phyloP scores from a whole-genome alignment of 768 basidiomycete genomes.

The Fibroporia radiculosa region DNA sequence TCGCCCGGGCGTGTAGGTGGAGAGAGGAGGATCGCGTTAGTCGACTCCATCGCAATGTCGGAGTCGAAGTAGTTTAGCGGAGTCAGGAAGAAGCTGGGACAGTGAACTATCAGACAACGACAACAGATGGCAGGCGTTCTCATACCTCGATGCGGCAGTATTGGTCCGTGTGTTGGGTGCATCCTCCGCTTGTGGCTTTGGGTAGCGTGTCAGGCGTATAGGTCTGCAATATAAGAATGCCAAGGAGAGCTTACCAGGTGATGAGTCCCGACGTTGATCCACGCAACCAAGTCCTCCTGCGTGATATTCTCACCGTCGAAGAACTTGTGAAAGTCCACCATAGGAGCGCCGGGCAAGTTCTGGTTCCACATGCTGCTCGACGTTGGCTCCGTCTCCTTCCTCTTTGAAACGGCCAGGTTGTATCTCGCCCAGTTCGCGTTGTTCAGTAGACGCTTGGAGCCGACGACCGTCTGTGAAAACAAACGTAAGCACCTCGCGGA shows the following conservation, averaged over 20 bases:
- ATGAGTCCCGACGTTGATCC: slow-evolving; percentile 63
- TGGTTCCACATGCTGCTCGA: slow-evolving; percentile 57
- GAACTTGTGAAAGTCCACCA: slow-evolving; percentile 53
- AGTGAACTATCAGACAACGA: background rate
- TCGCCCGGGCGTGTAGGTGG: slow-evolving; percentile 30
- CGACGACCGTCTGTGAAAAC: slow-evolving; percentile 40
- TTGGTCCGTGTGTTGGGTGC: slow-evolving; percentile 54
- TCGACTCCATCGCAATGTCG: slow-evolving; percentile 52
- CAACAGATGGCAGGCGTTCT: slow-evolving; percentile 4
- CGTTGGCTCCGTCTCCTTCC: slow-evolving; percentile 55
- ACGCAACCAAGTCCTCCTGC: slow-evolving; percentile 59
- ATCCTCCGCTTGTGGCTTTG: slow-evolving; percentile 55
- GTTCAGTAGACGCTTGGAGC: slow-evolving; percentile 50
- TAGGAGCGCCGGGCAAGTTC: slow-evolving; percentile 47
- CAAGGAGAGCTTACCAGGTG: slow-evolving; percentile 37
- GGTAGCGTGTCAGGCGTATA: too few relatives aligned
- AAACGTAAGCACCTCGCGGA: background rate
- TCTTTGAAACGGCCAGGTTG: slow-evolving; percentile 47
- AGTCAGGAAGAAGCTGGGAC: slow-evolving; percentile 43
- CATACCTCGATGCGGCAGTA: slow-evolving; percentile 45
- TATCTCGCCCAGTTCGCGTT: slow-evolving; percentile 65
- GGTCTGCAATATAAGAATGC: too few relatives aligned
- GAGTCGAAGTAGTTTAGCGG: slow-evolving; percentile 62
- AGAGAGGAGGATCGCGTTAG: slow-evolving; percentile 43
- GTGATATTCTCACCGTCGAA: slow-evolving; percentile 58